These are phyloP conservation scores for Penicillium vulpinum DNA, from an alignment of 2,329 filamentous ascomycete genomes.

Conservation along the genomic window DNA sequence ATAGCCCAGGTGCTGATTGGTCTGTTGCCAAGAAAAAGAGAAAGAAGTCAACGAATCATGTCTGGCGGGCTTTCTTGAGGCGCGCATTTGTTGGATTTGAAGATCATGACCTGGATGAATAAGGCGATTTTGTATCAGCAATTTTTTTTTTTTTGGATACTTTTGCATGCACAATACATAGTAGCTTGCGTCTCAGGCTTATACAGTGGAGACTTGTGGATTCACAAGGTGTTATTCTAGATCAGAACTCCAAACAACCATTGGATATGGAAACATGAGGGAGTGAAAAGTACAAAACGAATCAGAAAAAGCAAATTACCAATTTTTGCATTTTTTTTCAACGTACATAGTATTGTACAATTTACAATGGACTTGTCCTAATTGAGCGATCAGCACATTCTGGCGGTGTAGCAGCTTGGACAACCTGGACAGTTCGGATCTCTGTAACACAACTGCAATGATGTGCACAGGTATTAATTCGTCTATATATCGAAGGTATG, in stretches of 20 bases:
- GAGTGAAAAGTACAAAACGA: neutral
- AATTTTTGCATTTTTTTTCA: neutral
- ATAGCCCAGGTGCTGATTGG: slow-evolving; percentile 22
- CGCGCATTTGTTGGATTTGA: slow-evolving; percentile 79
- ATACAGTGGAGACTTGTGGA: neutral
- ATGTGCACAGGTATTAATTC: neutral
- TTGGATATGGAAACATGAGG: neutral
- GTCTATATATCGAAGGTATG: neutral
- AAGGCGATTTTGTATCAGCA: neutral
- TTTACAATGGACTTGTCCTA: neutral
- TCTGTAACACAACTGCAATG: no score
- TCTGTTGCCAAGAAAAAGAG: slow-evolving; percentile 35
- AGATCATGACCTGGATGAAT: slow-evolving; percentile 60
- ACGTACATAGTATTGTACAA: neutral
- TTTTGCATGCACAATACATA: slow-evolving; percentile 2
- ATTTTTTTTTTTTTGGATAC: slow-evolving; percentile 10
- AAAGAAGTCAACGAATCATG: slow-evolving; percentile 53
- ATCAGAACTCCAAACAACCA: no score
- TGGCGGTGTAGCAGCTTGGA: neutral
- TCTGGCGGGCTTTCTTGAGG: slow-evolving; percentile 74
- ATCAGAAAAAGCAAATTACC: neutral
- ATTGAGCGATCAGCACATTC: neutral
- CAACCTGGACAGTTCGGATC: no score
- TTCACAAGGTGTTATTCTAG: neutral
- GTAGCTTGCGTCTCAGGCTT: neutral